phyloP scores from a whole-genome alignment of 2,329 filamentous ascomycete genomes.

The Exophiala oligosperma region DNA sequence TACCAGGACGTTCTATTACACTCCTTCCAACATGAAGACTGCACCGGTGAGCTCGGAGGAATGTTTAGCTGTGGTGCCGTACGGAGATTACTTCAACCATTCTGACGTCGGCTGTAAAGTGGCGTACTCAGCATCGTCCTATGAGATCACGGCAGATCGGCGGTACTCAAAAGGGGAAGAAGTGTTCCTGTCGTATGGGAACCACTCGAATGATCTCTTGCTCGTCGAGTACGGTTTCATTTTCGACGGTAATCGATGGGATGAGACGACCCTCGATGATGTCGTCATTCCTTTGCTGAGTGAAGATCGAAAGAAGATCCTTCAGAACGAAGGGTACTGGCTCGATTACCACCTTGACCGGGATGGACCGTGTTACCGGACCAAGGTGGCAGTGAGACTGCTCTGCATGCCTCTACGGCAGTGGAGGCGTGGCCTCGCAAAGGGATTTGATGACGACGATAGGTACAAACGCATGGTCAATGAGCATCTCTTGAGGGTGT shows the following conservation, averaged over 20 bases:
- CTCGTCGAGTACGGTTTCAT: conserved; percentile 21
- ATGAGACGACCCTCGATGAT: conserved; percentile 6
- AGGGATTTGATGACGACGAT: conserved; percentile 15
- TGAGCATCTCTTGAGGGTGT: not conserved
- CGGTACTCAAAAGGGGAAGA: conserved; percentile 6
- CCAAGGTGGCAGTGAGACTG: conserved; percentile 12
- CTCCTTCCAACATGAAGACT: conserved; percentile 41
- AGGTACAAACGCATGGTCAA: not conserved
- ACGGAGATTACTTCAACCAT: conserved; percentile 51
- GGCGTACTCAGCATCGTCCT: conserved; percentile 5
- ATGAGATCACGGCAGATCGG: conserved; percentile 4
- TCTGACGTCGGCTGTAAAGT: conserved; percentile 32
- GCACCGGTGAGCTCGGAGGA: conserved; percentile 42
- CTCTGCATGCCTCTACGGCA: conserved; percentile 12
- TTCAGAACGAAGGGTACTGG: conserved; percentile 1
- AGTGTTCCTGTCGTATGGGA: conserved; percentile 18
- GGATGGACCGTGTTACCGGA: conserved; percentile 14
- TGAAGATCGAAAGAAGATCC: not conserved
- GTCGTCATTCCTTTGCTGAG: conserved; percentile 9
- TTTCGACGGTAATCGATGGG: conserved; percentile 4
- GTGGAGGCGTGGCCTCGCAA: conserved; percentile 3
- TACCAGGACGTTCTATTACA: conserved; percentile 61
- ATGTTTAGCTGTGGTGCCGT: conserved; percentile 47
- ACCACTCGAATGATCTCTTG: conserved; percentile 19
- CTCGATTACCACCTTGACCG: conserved; percentile 1